Conservation (phyloP, 73 alveolate species). For the Paramecium sonneborni region DNA sequence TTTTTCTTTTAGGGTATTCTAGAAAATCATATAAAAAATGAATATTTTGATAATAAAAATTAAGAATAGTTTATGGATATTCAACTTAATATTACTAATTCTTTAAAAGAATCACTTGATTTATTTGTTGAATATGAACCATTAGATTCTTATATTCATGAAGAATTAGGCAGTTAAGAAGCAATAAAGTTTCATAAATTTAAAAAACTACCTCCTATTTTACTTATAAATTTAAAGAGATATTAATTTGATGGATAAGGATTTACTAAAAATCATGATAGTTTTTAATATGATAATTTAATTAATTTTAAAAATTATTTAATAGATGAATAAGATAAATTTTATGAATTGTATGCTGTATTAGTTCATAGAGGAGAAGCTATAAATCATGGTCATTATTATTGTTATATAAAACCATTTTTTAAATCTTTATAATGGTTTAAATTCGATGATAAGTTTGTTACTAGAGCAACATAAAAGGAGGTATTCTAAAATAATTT, state of each 20-base stretch:
- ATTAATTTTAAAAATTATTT: not conserved
- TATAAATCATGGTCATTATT: conserved; percentile 50
- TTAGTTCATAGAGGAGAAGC: conserved; percentile 46
- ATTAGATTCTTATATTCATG: conserved; percentile 11
- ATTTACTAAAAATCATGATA: not conserved
- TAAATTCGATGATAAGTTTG: conserved; percentile 27
- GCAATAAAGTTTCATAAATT: conserved; percentile 1
- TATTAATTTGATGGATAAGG: not conserved
- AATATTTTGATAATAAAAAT: not conserved
- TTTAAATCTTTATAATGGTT: conserved; percentile 3
- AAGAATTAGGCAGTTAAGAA: not conserved
- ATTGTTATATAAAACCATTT: conserved; percentile 21
- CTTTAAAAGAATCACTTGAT: not conserved
- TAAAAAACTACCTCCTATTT: conserved; percentile 22
- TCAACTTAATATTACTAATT: not conserved
- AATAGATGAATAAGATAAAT: not conserved
- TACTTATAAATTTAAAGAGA: conserved; percentile 8
- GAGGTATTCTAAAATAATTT: conserved; percentile 24
- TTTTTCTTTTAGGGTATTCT: not conserved
- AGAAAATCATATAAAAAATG: not conserved
- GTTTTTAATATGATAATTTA: not conserved
- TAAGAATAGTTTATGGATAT: conserved; percentile 29
- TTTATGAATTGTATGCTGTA: conserved; percentile 19
- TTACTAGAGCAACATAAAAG: not conserved
- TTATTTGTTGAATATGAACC: not conserved